phyloP scores from a whole-genome alignment of 768 basidiomycete genomes.

The Russula sp. region DNA sequence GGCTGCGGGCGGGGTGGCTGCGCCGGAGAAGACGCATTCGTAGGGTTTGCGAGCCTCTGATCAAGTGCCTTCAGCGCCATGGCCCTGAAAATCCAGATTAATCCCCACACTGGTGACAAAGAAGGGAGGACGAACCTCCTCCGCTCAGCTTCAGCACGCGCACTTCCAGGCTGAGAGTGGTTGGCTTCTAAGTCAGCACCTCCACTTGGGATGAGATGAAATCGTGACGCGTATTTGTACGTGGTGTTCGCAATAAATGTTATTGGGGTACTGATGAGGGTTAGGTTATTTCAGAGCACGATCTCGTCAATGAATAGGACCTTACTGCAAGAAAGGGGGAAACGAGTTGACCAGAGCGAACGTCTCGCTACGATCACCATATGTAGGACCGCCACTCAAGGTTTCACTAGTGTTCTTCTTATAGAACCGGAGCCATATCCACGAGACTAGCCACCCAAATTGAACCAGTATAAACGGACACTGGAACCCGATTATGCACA shows the following conservation, averaged over 20 bases:
- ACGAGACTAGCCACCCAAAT: slow-evolving; percentile 97
- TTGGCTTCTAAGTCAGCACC: slow-evolving; percentile 64
- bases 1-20: slow-evolving; percentile 7
- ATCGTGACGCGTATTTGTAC: slow-evolving; percentile 54
- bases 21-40: slow-evolving; percentile 24
- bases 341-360: slow-evolving; percentile 96
- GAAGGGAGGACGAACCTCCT: slow-evolving; percentile 56
- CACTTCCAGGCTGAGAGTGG: slow-evolving; percentile 71
- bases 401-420: slow-evolving; percentile 73
- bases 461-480: slow-evolving; percentile 91
- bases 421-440: slow-evolving; percentile 95
- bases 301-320: background rate
- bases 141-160: slow-evolving; percentile 93
- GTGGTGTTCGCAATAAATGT: slow-evolving; percentile 59
- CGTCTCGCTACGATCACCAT: slow-evolving; percentile 94
- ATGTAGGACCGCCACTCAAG: slow-evolving; percentile 53
- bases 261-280: slow-evolving; percentile 54
- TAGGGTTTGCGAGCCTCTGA: slow-evolving; percentile 66
- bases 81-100: slow-evolving; percentile 45
- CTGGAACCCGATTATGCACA: slow-evolving; percentile 78
- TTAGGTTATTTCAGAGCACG: background rate
- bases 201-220: slow-evolving; percentile 67
- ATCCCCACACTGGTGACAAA: background rate
- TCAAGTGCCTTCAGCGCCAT: slow-evolving; percentile 96
- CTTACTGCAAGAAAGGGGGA: slow-evolving; percentile 87